phyloP scores from a whole-genome alignment of 2,329 filamentous ascomycete species.

The Dactylonectria estremocensis region DNA sequence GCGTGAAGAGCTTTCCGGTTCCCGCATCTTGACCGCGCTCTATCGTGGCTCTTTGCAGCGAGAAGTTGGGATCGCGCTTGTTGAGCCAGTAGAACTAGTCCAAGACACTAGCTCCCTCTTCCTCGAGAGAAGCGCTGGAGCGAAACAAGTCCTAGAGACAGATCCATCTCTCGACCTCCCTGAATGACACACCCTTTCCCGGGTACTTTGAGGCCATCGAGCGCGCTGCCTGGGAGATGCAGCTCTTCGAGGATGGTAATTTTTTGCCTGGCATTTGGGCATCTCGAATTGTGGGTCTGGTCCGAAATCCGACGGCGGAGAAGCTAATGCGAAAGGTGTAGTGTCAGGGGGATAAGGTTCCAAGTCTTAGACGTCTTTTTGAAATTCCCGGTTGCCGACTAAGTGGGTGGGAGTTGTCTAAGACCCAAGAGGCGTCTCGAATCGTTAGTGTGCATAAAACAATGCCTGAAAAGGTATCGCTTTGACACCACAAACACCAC shows the following conservation, averaged over 20 bases:
- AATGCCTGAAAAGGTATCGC: no score
- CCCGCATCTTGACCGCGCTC: conserved; percentile 47
- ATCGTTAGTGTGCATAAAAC: no score
- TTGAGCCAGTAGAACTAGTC: conserved; percentile 53
- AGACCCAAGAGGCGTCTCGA: no score
- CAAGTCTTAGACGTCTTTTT: no score
- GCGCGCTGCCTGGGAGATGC: conserved; percentile 27
- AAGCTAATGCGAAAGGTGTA: conserved; percentile 12
- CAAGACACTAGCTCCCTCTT: conserved; percentile 47
- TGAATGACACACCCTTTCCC: conserved; percentile 51
- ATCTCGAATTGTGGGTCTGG: conserved; percentile 22
- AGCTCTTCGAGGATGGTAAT: conserved; percentile 37
- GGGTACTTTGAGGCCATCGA: conserved; percentile 30
- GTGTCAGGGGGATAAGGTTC: no score
- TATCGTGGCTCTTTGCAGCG: conserved; percentile 49
- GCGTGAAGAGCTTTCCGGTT: conserved; percentile 45
- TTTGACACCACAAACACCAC: no score
- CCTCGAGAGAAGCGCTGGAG: conserved; percentile 49
- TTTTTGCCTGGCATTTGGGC: conserved; percentile 34
- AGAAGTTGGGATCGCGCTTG: conserved; percentile 41
- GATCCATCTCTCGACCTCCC: conserved; percentile 50
- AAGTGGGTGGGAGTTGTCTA: no score
- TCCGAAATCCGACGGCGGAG: conserved; percentile 29
- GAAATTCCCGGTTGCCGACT: no score
- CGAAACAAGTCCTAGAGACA: conserved; percentile 50